phyloP scores from a whole-genome alignment of 2,329 filamentous ascomycete species.

The Exophiala dermatitidis region DNA sequence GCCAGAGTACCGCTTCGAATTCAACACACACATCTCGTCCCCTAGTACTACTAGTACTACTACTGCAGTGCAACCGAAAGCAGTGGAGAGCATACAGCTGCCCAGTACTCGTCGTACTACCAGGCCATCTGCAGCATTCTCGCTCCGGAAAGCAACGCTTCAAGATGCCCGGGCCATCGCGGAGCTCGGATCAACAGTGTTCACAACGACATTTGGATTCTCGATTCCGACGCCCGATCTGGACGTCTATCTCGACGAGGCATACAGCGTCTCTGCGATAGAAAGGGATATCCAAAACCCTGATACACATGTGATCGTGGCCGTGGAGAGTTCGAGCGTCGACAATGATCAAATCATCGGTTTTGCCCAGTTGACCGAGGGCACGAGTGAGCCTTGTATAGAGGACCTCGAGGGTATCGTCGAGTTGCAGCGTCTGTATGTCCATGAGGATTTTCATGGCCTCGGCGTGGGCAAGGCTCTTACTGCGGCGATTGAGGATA shows the following conservation, averaged over 20 bases:
- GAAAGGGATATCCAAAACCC: conserved; percentile 12
- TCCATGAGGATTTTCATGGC: conserved; percentile 15
- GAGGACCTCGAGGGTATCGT: conserved; percentile 10
- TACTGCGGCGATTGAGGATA: conserved; percentile 5
- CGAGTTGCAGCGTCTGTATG: conserved; percentile 23
- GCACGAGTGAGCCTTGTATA: conserved; percentile 20
- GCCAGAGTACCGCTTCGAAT: conserved; percentile 10
- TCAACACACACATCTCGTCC: conserved; percentile 15
- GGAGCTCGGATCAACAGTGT: conserved; percentile 18
- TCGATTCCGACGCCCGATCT: conserved; percentile 21
- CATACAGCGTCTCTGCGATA: conserved; percentile 16
- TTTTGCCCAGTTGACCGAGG: conserved; percentile 21
- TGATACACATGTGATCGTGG: conserved; percentile 18
- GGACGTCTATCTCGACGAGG: conserved; percentile 15
- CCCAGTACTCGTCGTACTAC: background rate
- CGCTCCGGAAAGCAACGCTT: conserved; percentile 11
- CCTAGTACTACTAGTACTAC: background rate
- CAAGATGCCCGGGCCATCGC: conserved; percentile 17
- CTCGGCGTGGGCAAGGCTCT: conserved; percentile 13
- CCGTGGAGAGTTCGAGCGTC: conserved; percentile 11
- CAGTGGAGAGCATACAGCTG: background rate
- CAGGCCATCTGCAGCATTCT: background rate
- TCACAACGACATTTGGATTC: conserved; percentile 21
- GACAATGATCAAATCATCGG: conserved; percentile 10
- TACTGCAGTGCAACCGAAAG: conserved; percentile 3